A percentile compares a stretch with the other conserved stretches of the same genome.
These are phyloP conservation scores for Ganoderma lingzhi DNA, from an alignment of 1,284 basidiomycete genomes.

Conservation along the genomic window DNA sequence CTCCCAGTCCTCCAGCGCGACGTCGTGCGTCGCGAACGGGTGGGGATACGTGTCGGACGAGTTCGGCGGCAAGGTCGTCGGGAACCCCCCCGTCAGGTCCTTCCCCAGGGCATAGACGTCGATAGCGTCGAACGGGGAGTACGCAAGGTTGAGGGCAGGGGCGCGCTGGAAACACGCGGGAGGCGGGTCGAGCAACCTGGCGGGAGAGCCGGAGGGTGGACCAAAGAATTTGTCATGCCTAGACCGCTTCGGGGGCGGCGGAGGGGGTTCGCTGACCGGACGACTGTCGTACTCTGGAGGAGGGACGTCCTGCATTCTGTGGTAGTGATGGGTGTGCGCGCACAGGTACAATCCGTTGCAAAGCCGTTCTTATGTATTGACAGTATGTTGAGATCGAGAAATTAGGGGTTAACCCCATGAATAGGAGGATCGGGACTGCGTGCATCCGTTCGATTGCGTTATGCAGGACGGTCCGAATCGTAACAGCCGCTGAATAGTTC, in stretches of 20 bases:
- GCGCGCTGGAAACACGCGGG: constrained; percentile 25
- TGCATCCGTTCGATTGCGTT: not conserved
- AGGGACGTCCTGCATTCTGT: not conserved
- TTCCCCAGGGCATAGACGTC: constrained; percentile 24
- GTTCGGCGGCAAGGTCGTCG: constrained; percentile 22
- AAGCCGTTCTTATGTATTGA: not conserved
- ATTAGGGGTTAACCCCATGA: not conserved
- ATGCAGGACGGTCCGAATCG: not conserved
- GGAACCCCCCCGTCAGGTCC: constrained; percentile 28
- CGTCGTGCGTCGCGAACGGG: constrained; percentile 36
- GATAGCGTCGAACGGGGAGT: constrained; percentile 22
- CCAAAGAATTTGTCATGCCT: not conserved
- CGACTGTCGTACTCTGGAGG: not conserved
- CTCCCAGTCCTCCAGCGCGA: constrained; percentile 33
- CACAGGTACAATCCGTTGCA: not conserved
- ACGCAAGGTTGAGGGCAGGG: constrained; percentile 10
- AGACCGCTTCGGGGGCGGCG: not conserved
- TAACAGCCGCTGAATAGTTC: not conserved
- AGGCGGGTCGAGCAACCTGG: constrained; percentile 27
- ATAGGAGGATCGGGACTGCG: not conserved
- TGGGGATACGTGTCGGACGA: constrained; percentile 25
- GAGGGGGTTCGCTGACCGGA: not conserved
- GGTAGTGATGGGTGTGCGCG: not conserved
- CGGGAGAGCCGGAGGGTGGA: not conserved
- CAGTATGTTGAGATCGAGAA: not conserved